phyloP scores from a whole-genome alignment of 306 rosid genomes.

The Vigna trinervia region DNA sequence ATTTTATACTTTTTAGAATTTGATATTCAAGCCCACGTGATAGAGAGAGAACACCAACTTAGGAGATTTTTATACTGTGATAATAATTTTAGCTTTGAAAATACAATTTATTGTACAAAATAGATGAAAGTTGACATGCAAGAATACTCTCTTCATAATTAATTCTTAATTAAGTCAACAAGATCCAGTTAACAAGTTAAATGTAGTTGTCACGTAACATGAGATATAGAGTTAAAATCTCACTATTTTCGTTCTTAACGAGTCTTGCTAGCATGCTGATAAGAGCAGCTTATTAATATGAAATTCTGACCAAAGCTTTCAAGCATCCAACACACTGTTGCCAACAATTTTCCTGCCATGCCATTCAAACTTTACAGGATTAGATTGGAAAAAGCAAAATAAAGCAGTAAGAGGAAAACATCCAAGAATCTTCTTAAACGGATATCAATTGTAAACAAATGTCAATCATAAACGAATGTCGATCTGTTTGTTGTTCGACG shows the following conservation, averaged over 20 bases:
- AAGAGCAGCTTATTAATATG: slow-evolving; percentile 59
- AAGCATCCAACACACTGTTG: slow-evolving; percentile 81
- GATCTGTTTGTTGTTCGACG: no score
- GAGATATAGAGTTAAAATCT: slow-evolving; percentile 47
- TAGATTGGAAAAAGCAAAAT: no score
- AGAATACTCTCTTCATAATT: slow-evolving; percentile 22
- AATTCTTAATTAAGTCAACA: background rate
- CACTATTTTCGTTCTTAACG: slow-evolving; percentile 35
- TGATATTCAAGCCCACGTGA: slow-evolving; percentile 30
- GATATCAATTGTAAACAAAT: no score
- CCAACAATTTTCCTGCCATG: slow-evolving; percentile 84
- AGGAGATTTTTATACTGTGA: background rate
- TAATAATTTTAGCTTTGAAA: background rate
- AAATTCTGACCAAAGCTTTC: slow-evolving; percentile 76
- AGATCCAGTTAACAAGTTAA: background rate
- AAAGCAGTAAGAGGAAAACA: no score
- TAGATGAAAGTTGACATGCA: slow-evolving; percentile 10
- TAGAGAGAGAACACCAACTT: slow-evolving; percentile 2
- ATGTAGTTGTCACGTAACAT: slow-evolving; percentile 16
- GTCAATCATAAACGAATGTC: no score
- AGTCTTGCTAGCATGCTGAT: slow-evolving; percentile 40
- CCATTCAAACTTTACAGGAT: slow-evolving; percentile 14
- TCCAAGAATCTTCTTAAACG: no score
- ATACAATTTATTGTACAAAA: background rate
- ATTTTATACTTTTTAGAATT: background rate